A percentile compares a stretch with the other conserved stretches of the same genome.
phyloP scores from a whole-genome alignment of 352 stramenopile genomes.

The Plasmopara muralis region DNA sequence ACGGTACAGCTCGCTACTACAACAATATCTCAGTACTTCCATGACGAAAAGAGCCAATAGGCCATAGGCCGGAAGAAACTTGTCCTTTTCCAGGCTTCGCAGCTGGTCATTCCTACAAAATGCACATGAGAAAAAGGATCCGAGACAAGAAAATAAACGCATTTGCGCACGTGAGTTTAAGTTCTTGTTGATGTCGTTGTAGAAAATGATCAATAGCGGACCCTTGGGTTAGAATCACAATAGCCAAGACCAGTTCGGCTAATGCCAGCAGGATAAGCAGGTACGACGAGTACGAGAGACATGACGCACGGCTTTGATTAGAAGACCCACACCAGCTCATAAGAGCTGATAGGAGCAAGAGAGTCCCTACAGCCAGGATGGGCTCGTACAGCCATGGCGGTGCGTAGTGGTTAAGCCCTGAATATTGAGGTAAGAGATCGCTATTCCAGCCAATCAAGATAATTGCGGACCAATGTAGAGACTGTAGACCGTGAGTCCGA shows the following conservation, averaged over 20 bases:
- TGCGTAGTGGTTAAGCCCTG: conserved; percentile 56
- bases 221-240: conserved; percentile 67
- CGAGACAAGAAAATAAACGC: background rate
- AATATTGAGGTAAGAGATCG: background rate
- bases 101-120: conserved; percentile 48
- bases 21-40: conserved; percentile 66
- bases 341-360: conserved; percentile 39
- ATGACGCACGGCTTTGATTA: conserved; percentile 34
- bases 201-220: conserved; percentile 53
- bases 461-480: conserved; percentile 41
- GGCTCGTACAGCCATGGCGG: conserved; percentile 63
- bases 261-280: conserved; percentile 57
- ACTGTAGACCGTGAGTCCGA: conserved; percentile 51
- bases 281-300: conserved; percentile 51
- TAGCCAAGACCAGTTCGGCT: conserved; percentile 47
- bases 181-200: conserved; percentile 50
- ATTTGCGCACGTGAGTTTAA: conserved; percentile 47
- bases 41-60: conserved; percentile 57
- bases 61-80: conserved; percentile 61
- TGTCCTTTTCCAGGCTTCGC: conserved; percentile 45
- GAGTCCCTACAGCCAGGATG: conserved; percentile 41
- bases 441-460: conserved; percentile 1
- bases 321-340: conserved; percentile 67
- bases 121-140: background rate
- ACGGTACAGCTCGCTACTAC: conserved; percentile 47